Percentiles rank a stretch among this genome's conserved stretches.
Conservation (phyloP, 176 grass and related monocot species). For the Miscanthus lutarioriparius region DNA sequence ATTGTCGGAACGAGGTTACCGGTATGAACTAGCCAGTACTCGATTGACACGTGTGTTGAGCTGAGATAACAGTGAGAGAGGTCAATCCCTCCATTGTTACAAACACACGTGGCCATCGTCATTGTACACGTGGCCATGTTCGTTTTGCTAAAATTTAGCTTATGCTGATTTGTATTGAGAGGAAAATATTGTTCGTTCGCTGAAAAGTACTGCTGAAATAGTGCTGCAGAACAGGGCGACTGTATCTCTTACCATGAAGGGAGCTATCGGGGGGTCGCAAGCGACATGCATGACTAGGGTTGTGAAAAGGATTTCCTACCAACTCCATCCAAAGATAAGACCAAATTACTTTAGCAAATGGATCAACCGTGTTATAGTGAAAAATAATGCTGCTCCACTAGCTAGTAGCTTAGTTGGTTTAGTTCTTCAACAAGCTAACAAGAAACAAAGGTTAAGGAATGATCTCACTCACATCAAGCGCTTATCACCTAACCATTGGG, state of each 20-base stretch:
- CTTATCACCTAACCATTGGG: neutral
- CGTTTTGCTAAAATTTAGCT: too few relatives aligned
- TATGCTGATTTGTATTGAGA: too few relatives aligned
- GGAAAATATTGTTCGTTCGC: too few relatives aligned
- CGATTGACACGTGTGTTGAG: conserved; percentile 7
- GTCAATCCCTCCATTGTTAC: neutral
- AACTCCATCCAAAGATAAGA: conserved; percentile 26
- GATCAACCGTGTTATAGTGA: conserved; percentile 5
- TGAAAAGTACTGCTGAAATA: too few relatives aligned
- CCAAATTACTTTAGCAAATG: conserved; percentile 10
- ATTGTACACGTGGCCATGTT: too few relatives aligned
- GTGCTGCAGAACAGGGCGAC: too few relatives aligned
- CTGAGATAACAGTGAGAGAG: neutral
- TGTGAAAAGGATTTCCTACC: conserved; percentile 39
- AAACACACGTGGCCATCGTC: neutral
- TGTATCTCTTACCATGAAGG: conserved; percentile 12
- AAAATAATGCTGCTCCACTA: conserved; percentile 11
- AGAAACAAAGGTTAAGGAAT: neutral
- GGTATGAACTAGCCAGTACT: neutral
- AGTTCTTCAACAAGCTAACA: neutral
- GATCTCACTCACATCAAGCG: neutral
- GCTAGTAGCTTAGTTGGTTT: neutral
- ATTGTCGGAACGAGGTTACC: neutral
- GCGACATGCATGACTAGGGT: conserved; percentile 1
- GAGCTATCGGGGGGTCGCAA: neutral